Percentiles rank a stretch among this genome's conserved stretches.
These are phyloP conservation scores for Neurospora sp. DNA, from an alignment of 495 filamentous ascomycete genomes.

Conservation along the genomic window DNA sequence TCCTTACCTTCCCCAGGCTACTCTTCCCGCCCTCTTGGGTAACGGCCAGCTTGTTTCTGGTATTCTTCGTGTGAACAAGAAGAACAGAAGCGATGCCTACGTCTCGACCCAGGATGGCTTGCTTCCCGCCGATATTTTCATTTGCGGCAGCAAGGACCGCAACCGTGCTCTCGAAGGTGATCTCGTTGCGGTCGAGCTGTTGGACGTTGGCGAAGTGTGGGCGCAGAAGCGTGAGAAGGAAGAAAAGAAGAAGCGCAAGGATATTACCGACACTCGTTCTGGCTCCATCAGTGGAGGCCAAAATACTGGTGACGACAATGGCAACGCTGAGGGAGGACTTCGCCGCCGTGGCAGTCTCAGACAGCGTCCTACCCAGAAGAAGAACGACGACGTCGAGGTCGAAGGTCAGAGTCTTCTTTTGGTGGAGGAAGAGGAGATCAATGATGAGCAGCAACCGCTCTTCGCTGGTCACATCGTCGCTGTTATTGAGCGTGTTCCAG, in stretches of 20 bases:
- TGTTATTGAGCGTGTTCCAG: constrained; percentile 91
- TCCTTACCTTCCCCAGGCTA: constrained; percentile 93
- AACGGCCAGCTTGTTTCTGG: constrained; percentile 94
- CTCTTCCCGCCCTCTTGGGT: constrained; percentile 76
- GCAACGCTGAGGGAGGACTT: constrained; percentile 67
- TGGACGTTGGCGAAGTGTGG: constrained; percentile 98
- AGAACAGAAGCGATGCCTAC: constrained; percentile 97
- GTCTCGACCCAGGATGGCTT: constrained; percentile 80
- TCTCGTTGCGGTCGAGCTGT: constrained; percentile 86
- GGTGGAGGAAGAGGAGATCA: constrained; percentile 97
- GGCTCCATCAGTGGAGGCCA: constrained; percentile 59
- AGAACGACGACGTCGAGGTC: constrained; percentile 98
- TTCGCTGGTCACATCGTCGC: constrained; percentile 97
- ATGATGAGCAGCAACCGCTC: constrained; percentile 92
- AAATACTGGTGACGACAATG: constrained; percentile 57
- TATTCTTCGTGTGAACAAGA: constrained; percentile 97
- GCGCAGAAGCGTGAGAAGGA: constrained; percentile 97
- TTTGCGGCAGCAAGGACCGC: constrained; percentile 96
- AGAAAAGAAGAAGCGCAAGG: constrained; percentile 99
- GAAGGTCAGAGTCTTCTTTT: constrained; percentile 94
- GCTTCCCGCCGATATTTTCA: constrained; percentile 96
- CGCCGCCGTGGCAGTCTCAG: constrained; percentile 86
- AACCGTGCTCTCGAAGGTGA: constrained; percentile 95
- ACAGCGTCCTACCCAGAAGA: constrained; percentile 97
- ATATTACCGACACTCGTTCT: constrained; percentile 83